phyloP scores from a whole-genome alignment of 2,329 filamentous ascomycete species.

The Leptosphaerulina australis region DNA sequence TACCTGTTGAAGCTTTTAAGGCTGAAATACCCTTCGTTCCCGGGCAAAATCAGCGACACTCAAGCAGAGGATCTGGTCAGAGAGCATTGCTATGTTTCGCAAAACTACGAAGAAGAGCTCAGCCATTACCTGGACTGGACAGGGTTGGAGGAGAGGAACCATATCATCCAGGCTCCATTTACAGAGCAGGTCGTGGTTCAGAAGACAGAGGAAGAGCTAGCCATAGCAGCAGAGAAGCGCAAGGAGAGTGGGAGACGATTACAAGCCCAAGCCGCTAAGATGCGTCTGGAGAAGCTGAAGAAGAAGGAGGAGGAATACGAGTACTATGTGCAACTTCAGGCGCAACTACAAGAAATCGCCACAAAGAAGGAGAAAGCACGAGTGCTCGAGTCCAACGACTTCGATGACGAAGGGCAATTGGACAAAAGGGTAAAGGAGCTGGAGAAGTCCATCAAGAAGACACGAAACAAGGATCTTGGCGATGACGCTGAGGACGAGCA shows the following conservation, averaged over 20 bases:
- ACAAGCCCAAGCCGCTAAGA: constrained; percentile 96
- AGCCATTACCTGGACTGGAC: constrained; percentile 84
- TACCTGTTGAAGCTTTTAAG: constrained; percentile 88
- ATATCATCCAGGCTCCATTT: constrained; percentile 89
- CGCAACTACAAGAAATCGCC: constrained; percentile 69
- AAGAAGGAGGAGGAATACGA: constrained; percentile 95
- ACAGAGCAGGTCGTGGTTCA: constrained; percentile 88
- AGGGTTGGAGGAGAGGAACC: constrained; percentile 85
- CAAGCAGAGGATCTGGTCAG: constrained; percentile 88
- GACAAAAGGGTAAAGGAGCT: constrained; percentile 87
- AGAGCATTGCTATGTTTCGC: constrained; percentile 88
- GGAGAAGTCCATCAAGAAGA: constrained; percentile 86
- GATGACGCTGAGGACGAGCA: constrained; percentile 74
- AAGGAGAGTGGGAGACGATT: constrained; percentile 90
- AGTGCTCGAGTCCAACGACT: constrained; percentile 84
- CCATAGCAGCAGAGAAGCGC: constrained; percentile 86
- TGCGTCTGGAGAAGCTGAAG: constrained; percentile 93
- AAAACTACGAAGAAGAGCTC: constrained; percentile 81
- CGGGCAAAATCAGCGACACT: constrained; percentile 80
- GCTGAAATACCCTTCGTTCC: constrained; percentile 89
- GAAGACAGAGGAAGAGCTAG: constrained; percentile 93
- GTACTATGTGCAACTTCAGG: constrained; percentile 86
- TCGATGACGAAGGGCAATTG: constrained; percentile 87
- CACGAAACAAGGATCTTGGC: constrained; percentile 91
- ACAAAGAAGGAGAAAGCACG: constrained; percentile 86